Evolutionary conservation across 345 rosid species (phyloP), one percentile per base, ranked within the genome.

Genomic region (Pelargonium nanum): DNA sequence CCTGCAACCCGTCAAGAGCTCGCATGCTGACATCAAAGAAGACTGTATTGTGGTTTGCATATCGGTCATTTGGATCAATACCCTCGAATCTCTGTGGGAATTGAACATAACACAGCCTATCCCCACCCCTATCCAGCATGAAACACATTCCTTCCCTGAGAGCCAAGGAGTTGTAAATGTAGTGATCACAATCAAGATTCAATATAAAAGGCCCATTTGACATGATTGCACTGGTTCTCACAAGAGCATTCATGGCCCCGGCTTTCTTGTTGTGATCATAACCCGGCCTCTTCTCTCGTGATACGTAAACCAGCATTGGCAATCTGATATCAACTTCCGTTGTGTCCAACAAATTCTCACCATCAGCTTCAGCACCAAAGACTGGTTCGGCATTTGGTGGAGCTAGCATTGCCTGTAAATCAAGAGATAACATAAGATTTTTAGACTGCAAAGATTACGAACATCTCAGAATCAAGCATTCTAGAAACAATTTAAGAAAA

Each of bases 261-360:
- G 85, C 85, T 67, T 83, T 83, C 82, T 83, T 83, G 76, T 83
- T 83, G 72, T 83, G 88, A 53, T 83, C 88, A 74, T 78, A 81
- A 56, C 79, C 77, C 0, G 84, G 88, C 2, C 88, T 59, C 65
- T 83, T 83, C 80, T 83, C 85, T 9, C 85, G 75, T 12, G 88
- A 80, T 8, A 83, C 83, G n/a, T 83, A 83, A 56, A 80, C 88
- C 28, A 83, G 59, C 80, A 83, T 77, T 5, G 84, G 85, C 23
- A 83, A 60, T 62, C 88, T 75, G 22, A 75, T 75, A 64, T 83
- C 88, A 26, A 83, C 80, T 22, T 80, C 88, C 26, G 83, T 76
- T 32, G 82, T 65, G 70, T 75, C 82, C 50, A 82, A 62, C 28
- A 78, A 65, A 63, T 76, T 83, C 52, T 78, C 78, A 24, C 75